These are phyloP conservation scores for Suillus luteus DNA, from an alignment of 768 basidiomycete species.

Conservation along the genomic window DNA sequence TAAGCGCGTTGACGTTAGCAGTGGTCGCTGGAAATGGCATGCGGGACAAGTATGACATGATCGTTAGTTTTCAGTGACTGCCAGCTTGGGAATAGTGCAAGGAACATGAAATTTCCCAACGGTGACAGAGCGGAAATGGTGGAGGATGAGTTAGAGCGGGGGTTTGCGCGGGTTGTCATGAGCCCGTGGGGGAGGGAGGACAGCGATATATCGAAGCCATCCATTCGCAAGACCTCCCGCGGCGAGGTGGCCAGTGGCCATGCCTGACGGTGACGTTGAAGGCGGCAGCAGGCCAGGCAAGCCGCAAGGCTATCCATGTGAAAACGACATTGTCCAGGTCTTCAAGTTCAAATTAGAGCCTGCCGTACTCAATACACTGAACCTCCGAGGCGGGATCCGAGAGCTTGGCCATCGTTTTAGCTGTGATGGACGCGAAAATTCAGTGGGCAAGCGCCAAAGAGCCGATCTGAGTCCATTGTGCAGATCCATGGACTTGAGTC, in stretches of 20 bases:
- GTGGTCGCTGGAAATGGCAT: no score
- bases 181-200: slow-evolving; percentile 54
- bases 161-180: slow-evolving; percentile 52
- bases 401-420: no score
- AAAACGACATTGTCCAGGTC: slow-evolving; percentile 61
- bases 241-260: slow-evolving; percentile 31
- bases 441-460: slow-evolving; percentile 45
- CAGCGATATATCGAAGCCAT: slow-evolving; percentile 39
- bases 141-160: slow-evolving; percentile 48
- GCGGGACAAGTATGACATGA: no score
- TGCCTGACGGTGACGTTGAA: slow-evolving; percentile 22
- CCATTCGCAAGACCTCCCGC: slow-evolving; percentile 38
- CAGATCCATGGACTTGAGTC: slow-evolving; percentile 20
- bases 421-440: slow-evolving; percentile 18
- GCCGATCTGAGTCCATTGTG: slow-evolving; percentile 28
- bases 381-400: slow-evolving; percentile 7
- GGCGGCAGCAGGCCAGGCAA: slow-evolving; percentile 19
- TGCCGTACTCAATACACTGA: slow-evolving; percentile 41
- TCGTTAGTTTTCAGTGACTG: no score
- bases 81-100: no score
- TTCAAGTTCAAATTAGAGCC: slow-evolving; percentile 39
- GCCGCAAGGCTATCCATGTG: slow-evolving; percentile 48
- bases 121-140: slow-evolving; percentile 29
- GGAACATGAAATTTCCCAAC: background rate
- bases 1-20: no score